Base-by-base conservation (phyloP, 2,329 filamentous ascomycete genomes). In the Trichoderma afroharzianum region DNA sequence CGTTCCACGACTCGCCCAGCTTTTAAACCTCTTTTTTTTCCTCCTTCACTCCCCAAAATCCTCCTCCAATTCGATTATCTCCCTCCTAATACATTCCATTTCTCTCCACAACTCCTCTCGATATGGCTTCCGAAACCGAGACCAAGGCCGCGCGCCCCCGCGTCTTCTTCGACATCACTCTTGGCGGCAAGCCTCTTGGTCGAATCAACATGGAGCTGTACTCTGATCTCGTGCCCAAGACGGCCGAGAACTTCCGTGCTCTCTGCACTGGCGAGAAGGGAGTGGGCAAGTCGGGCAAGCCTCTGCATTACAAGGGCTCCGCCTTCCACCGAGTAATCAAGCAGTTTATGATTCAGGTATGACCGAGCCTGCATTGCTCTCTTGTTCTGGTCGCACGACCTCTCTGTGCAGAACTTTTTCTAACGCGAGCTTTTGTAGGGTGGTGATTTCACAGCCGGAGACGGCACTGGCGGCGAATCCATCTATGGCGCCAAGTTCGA, bases 401-500 rank as follows among this genome's bases (percentile, higher is more conserved):
- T 63, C 59, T 63, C 59, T 30, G 3, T 8, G 21, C 2, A 15
- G 1, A 36, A 24, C 12, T 6, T 39, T 8, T 14, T 15, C 63
- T 69, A 33, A 69, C 47, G 26, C 28, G 9, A 12, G 11, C 1
- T 6, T 14, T 4, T 24, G 6, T 24, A 98, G 85, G 95, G 96
- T 79, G 95, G 96, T 83, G 96, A 98, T 82, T 99, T 99, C 82
- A 99, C 95, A 63, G 91, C 90, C 70, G 94, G 94, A 80, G 95
- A 98, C 80, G 96, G 95, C 75, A 98, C 95, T 30, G 95, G 95
- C 75, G 95, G 95, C 79, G 96, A 98, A 85, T 96, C 93, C 74
- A 98, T 99, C 82, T 99, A 98, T 80, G 95, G 95, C 79, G 92
- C 92, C 81, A 98, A 98, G 85, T 99, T 99, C 78, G 93, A 93